Conservation (phyloP, 1,284 basidiomycete species). For the Thelephora terrestris region DNA sequence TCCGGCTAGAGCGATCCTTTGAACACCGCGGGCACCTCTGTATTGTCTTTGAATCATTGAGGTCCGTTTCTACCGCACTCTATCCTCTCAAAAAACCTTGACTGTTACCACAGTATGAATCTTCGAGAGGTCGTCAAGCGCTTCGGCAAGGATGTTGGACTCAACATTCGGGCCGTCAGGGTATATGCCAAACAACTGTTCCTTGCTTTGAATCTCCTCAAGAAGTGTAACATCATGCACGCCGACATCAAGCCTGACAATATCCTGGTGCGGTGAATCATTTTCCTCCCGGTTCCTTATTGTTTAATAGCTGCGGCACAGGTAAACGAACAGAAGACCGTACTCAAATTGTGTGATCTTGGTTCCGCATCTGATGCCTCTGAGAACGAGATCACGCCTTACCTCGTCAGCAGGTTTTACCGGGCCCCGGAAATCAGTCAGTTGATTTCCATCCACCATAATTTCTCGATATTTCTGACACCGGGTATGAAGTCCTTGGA, state of each 20-base stretch:
- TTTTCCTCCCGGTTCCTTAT: conserved; percentile 5
- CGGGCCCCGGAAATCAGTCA: conserved; percentile 97
- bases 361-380: conserved; percentile 91
- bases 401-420: conserved; percentile 96
- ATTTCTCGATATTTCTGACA: conserved; percentile 3
- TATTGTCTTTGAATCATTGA: conserved; percentile 91
- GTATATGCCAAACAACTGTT: conserved; percentile 97
- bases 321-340: conserved; percentile 93
- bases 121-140: conserved; percentile 95
- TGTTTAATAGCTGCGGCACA: conserved; percentile 21
- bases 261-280: conserved; percentile 56
- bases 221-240: conserved; percentile 90
- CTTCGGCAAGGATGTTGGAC: conserved; percentile 97
- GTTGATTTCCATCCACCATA: conserved; percentile 20
- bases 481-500: conserved; percentile 65
- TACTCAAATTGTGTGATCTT: conserved; percentile 92
- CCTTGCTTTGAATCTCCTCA: conserved; percentile 75
- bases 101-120: conserved; percentile 68
- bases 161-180: conserved; percentile 94
- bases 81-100: conserved; percentile 2
- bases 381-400: conserved; percentile 97
- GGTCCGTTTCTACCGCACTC: conserved; percentile 36
- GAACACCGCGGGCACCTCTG: conserved; percentile 96
- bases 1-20: conserved; percentile 87
- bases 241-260: conserved; percentile 99